Evolutionary conservation across 2,329 filamentous ascomycete genomes (phyloP), one percentile per base, ranked within the genome.

Genomic region (Aciculosporium take): DNA sequence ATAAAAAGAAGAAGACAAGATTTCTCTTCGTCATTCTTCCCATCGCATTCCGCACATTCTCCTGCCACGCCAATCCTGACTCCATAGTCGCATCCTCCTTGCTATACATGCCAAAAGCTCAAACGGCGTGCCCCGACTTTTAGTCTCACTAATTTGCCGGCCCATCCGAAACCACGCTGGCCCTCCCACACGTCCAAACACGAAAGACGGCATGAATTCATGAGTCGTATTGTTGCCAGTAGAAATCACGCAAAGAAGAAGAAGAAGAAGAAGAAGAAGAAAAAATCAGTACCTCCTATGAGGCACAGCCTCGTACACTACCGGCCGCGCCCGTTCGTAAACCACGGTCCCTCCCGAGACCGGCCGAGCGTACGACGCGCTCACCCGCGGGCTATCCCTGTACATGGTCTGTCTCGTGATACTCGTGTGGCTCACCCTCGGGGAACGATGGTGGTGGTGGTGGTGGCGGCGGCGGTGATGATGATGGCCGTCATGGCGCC

Each of bases 351-450:
- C 35, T 45, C 50, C 47, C 53, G 53, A 28, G 10, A 29, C 36
- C 17, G 39, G 39, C 25, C 38, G 36, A 35, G 31, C 18, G 12
- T 37, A 42, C 49, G 55, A 42, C 41, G 56, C 54, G 57, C 65
- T 68, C 37, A 63, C 56, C 25, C 64, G 58, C 30, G 67, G 67
- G 48, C 63, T 65, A 46, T 59, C 56, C 44, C 51, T 55, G 53
- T 63, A 60, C 4, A n/a, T n/a, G n/a, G 58, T 58, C 40, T 53
- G 51, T 20, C 60, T 54, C 37, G 52, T 57, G 46, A 63, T 59
- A 52, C 59, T 63, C 37, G 57, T 60, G 58, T 66, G 64, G 57
- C 63, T 67, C n/a, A 58, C 57, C 35, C 61, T 55, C 36, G 67
- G 65, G 20, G 62, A 61, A 38, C 56, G 53, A 36, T 51, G 49